Conservation (phyloP, 208 protist species). For the Sergeia podlipaevii region DNA sequence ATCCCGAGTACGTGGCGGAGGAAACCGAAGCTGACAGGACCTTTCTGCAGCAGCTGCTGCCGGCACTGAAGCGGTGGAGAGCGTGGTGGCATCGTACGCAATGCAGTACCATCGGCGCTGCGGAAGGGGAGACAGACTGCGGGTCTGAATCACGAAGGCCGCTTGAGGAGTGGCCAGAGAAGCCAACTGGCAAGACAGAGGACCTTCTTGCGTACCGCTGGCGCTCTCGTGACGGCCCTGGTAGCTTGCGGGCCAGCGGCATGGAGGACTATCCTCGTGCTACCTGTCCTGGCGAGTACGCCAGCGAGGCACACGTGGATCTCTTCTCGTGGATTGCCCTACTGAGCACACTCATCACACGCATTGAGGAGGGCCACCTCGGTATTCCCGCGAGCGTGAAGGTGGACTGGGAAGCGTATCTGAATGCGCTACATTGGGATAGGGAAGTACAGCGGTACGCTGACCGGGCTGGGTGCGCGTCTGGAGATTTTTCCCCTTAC, state of each 20-base stretch:
- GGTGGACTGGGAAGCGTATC: constrained; percentile 66
- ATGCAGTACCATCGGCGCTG: constrained; percentile 21
- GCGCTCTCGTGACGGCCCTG: constrained; percentile 52
- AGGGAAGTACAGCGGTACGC: constrained; percentile 42
- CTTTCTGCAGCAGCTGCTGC: constrained; percentile 55
- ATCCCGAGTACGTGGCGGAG: constrained; percentile 24
- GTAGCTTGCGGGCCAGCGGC: constrained; percentile 55
- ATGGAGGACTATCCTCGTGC: constrained; percentile 83
- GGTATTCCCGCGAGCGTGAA: constrained; percentile 40
- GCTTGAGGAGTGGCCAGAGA: constrained; percentile 49
- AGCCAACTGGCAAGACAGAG: constrained; percentile 20
- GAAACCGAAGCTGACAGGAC: constrained; percentile 34
- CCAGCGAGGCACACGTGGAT: constrained; percentile 74
- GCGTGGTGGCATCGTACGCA: constrained; percentile 77
- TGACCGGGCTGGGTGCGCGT: constrained; percentile 57
- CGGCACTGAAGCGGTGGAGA: constrained; percentile 51
- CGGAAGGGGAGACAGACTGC: constrained; percentile 16
- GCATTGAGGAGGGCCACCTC: constrained; percentile 47
- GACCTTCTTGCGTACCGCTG: constrained; percentile 74
- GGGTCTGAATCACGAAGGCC: constrained; percentile 26
- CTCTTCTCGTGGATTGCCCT: constrained; percentile 79
- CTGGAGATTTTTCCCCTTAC: constrained; percentile 56
- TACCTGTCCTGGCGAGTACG: constrained; percentile 41
- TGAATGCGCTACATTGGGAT: constrained; percentile 78
- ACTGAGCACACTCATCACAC: constrained; percentile 54